Conservation (phyloP, 495 filamentous ascomycete species). For the Daldinia decipiens region DNA sequence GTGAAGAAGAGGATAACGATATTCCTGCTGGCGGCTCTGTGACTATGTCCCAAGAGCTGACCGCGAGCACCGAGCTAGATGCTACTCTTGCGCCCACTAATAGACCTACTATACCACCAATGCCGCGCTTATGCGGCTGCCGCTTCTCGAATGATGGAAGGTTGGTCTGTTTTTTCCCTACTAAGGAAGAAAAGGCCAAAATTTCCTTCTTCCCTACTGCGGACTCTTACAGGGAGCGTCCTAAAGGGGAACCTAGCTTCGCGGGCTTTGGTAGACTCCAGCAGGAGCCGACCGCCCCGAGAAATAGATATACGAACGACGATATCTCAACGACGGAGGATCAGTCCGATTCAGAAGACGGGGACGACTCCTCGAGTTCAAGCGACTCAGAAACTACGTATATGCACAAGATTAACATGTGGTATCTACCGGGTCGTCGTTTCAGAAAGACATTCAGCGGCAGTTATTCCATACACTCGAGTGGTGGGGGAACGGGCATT, state of each 20-base stretch:
- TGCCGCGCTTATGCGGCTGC: conserved; percentile 78
- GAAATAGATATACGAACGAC: conserved; percentile 59
- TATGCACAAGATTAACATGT: conserved; percentile 59
- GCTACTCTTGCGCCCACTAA: conserved; percentile 66
- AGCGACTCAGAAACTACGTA: conserved; percentile 78
- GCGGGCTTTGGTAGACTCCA: conserved; percentile 86
- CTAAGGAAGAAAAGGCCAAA: conserved; percentile 76
- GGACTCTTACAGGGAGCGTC: conserved; percentile 69
- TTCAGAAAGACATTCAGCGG: conserved; percentile 60
- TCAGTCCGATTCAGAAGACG: conserved; percentile 67
- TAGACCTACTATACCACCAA: conserved; percentile 78
- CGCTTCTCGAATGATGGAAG: conserved; percentile 80
- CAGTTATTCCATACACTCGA: conserved; percentile 60
- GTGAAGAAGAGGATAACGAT: conserved; percentile 82
- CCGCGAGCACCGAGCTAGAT: conserved; percentile 61
- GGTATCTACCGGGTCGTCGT: conserved; percentile 57
- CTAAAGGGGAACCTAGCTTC: conserved; percentile 76
- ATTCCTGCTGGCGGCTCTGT: conserved; percentile 63
- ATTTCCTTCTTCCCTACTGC: conserved; percentile 68
- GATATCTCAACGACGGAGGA: conserved; percentile 63
- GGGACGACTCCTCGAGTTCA: conserved; percentile 71
- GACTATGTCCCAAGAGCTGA: conserved; percentile 66
- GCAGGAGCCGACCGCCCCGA: conserved; percentile 59
- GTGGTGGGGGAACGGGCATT: conserved; percentile 62
- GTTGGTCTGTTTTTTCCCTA: conserved; percentile 87